Evolutionary conservation across 1,139 yeast genomes (phyloP).

Genomic region (Saccharomyces hybrid): DNA sequence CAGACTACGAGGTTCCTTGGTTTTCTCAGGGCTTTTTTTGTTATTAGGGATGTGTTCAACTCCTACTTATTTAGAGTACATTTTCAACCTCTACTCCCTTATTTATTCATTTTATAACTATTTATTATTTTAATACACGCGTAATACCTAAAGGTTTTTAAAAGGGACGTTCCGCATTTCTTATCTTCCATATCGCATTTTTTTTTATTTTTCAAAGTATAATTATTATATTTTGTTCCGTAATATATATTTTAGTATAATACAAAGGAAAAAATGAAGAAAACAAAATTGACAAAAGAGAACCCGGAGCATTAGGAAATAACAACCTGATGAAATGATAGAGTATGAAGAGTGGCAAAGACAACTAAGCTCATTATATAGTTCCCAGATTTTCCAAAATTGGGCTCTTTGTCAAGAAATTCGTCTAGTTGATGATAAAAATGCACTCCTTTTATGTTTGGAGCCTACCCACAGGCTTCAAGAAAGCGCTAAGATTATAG

Average conservation of each 20-base stretch:
- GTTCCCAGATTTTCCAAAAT: neutral
- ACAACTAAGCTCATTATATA: slow-evolving; percentile 1
- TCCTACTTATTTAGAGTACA: neutral
- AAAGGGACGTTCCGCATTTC: neutral
- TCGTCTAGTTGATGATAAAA: neutral
- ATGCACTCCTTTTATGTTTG: neutral
- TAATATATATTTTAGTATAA: neutral
- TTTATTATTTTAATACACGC: neutral
- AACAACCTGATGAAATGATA: neutral
- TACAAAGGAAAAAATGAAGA: neutral
- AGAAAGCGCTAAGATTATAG: neutral
- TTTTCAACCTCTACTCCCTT: neutral
- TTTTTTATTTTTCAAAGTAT: neutral
- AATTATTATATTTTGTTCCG: neutral
- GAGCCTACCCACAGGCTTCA: neutral
- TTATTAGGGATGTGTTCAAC: neutral
- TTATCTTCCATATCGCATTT: neutral
- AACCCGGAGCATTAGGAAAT: neutral
- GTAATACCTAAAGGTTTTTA: neutral
- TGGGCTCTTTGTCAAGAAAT: slow-evolving; percentile 1
- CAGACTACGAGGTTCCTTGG: neutral
- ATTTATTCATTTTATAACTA: neutral
- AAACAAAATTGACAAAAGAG: neutral
- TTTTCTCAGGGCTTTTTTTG: neutral
- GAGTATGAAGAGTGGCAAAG: neutral